phyloP scores from a whole-genome alignment of 768 basidiomycete species.

The Amanita fuliginea region DNA sequence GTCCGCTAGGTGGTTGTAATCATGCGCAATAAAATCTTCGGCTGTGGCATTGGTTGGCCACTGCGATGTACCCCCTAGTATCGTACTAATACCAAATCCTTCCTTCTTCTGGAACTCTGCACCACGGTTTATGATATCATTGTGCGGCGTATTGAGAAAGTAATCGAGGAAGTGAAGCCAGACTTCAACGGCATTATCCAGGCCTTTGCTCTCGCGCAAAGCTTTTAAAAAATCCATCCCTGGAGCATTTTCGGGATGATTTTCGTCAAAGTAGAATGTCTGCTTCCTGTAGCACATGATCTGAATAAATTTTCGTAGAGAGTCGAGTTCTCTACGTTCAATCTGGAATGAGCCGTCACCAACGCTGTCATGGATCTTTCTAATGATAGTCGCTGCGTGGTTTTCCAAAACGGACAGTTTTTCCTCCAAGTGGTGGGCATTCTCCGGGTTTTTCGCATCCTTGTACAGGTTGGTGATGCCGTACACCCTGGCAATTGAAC shows the following conservation, averaged over 20 bases:
- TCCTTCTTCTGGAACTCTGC: constrained; percentile 10
- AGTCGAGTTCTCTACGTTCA: constrained; percentile 17
- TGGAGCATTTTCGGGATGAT: constrained; percentile 14
- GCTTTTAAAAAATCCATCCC: constrained; percentile 14
- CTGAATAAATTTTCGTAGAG: constrained; percentile 24
- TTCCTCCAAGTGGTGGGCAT: constrained; percentile 19
- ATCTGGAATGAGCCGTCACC: constrained; percentile 8
- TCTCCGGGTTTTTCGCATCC: constrained; percentile 9
- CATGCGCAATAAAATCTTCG: constrained; percentile 11
- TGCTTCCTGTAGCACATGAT: constrained; percentile 22
- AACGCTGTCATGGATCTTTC: constrained; percentile 9
- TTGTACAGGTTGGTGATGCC: neutral
- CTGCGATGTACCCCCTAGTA: neutral
- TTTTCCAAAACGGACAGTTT: constrained; percentile 18
- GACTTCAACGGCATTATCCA: constrained; percentile 13
- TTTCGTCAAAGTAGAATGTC: constrained; percentile 18
- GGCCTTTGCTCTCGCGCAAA: constrained; percentile 12
- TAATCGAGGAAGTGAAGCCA: constrained; percentile 22
- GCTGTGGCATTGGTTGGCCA: neutral
- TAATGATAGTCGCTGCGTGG: constrained; percentile 14
- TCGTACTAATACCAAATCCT: neutral
- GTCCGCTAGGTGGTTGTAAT: constrained; percentile 18
- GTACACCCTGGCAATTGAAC: neutral
- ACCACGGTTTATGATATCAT: constrained; percentile 14
- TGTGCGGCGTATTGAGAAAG: constrained; percentile 20